These are phyloP conservation scores for Coemansia sp. DNA, from an alignment of 371 early-diverging fungal species.

Conservation along the genomic window DNA sequence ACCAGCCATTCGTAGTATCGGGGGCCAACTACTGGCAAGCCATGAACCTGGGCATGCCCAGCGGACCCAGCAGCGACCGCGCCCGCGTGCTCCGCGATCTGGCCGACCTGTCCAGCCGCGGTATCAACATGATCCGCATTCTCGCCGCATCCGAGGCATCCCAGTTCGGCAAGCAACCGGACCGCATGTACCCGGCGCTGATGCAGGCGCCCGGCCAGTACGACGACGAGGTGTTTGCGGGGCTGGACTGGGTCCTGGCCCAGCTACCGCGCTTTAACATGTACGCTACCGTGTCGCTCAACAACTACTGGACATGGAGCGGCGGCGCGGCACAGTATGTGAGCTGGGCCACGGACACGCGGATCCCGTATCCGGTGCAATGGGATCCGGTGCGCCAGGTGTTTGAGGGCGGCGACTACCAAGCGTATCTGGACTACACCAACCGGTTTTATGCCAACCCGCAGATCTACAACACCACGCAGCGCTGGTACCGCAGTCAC, in stretches of 20 bases:
- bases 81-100: slow-evolving; percentile 57
- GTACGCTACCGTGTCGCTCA: slow-evolving; percentile 30
- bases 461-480: slow-evolving; percentile 16
- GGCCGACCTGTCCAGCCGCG: slow-evolving; percentile 50
- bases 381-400: slow-evolving; percentile 28
- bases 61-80: slow-evolving; percentile 54
- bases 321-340: slow-evolving; percentile 36
- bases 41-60: slow-evolving; percentile 60
- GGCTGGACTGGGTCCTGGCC: slow-evolving; percentile 43
- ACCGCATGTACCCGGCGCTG: slow-evolving; percentile 60
- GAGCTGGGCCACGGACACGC: slow-evolving; percentile 34
- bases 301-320: slow-evolving; percentile 48
- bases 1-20: slow-evolving; percentile 47
- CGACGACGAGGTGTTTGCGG: slow-evolving; percentile 54
- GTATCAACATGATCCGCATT: slow-evolving; percentile 64
- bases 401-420: slow-evolving; percentile 22
- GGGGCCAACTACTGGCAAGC: slow-evolving; percentile 77
- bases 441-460: slow-evolving; percentile 24
- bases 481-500: slow-evolving; percentile 38
- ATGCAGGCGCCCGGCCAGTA: slow-evolving; percentile 60
- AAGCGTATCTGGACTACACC: slow-evolving; percentile 23
- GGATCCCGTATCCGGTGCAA: slow-evolving; percentile 36
- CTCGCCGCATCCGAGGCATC: slow-evolving; percentile 69
- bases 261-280: slow-evolving; percentile 31
- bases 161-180: slow-evolving; percentile 54